Base-by-base conservation (phyloP, 208 protist genomes). In the Herpetomonas tarakana region DNA sequence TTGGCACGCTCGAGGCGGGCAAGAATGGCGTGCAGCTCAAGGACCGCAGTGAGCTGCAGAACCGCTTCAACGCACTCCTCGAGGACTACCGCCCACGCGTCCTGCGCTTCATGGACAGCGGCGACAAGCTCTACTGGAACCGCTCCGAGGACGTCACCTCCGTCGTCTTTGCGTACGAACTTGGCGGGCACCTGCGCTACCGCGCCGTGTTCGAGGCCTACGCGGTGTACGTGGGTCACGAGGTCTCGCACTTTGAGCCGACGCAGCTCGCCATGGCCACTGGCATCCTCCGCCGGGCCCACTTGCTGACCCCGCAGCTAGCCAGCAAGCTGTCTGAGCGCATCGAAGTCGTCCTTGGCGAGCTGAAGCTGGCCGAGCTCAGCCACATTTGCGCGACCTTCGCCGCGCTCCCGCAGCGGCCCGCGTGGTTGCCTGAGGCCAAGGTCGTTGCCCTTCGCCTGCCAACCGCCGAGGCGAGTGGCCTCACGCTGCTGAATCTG, bases 321-420 rank as follows among this genome's bases (percentile, higher is more conserved):
- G 70, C 80, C 0, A 31, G 52, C 1, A 35, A 46, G 35, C 76
- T 94, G 31, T 74, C 81, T 4, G 73, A 74, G 62, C 74, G 82
- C 9, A 78, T 90, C 46, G 88, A 94, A 66, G 68, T 73, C 29
- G 68, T 83, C 18, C 67, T 94, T 4, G 84, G 83, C 3, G 84
- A 94, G 68, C 68, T 94, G 66, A 73, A 76, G 16, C 68, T 94
- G 3, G 58, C 81, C 0, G 84, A 94, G 76, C 79, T 94, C 26
- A 86, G 81, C 30, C 83, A 92, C 69, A 84, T 94, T 49, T 94
- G 88, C 55, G 77, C 78, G 35, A 88, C 84, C 7, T 90, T 92
- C 60, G 74, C 84, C 7, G 63, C 69, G 14, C 75, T 92, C 56
- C 60, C 69, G 24, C 58, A 52, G 41, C 65, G 39, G 28, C 88